These are phyloP conservation scores for Vishniacozyma victoriae DNA, from an alignment of 768 basidiomycete species.

Conservation along the genomic window DNA sequence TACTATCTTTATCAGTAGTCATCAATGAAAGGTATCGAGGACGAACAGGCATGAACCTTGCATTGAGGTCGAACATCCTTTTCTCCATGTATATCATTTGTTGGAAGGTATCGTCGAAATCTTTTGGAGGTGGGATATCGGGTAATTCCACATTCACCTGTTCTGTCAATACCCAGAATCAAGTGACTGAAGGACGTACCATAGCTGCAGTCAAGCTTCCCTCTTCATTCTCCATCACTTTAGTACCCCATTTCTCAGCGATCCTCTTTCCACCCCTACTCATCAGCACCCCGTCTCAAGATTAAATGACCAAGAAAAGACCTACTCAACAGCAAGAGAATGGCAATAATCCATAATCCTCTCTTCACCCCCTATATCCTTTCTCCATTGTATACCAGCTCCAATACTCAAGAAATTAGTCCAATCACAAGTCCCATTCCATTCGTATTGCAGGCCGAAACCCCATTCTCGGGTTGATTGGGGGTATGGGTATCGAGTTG, in stretches of 20 bases:
- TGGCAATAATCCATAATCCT: constrained; percentile 68
- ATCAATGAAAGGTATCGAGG: neutral
- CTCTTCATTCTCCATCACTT: constrained; percentile 57
- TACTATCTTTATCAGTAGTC: constrained; percentile 10
- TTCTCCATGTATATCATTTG: constrained; percentile 28
- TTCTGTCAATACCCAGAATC: neutral
- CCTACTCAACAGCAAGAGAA: constrained; percentile 55
- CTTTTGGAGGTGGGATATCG: constrained; percentile 10
- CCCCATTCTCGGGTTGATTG: constrained; percentile 13
- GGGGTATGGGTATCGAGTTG: constrained; percentile 24
- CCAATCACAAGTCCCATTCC: constrained; percentile 43
- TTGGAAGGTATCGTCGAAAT: constrained; percentile 12
- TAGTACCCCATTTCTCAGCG: constrained; percentile 59
- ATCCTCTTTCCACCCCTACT: constrained; percentile 57
- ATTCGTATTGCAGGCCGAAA: constrained; percentile 31
- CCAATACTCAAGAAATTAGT: constrained; percentile 27
- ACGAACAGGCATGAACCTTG: constrained; percentile 29
- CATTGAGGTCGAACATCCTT: constrained; percentile 26
- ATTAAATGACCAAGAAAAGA: neutral
- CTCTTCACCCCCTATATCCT: constrained; percentile 68
- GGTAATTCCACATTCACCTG: constrained; percentile 41
- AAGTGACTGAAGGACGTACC: constrained; percentile 50
- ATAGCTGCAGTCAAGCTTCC: constrained; percentile 62
- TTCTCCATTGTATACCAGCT: constrained; percentile 65
- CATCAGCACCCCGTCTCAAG: neutral